A percentile compares a stretch with the other conserved stretches of the same genome.
These are phyloP conservation scores for Colletotrichum sp. DNA, from an alignment of 2,329 filamentous ascomycete genomes.

Conservation along the genomic window DNA sequence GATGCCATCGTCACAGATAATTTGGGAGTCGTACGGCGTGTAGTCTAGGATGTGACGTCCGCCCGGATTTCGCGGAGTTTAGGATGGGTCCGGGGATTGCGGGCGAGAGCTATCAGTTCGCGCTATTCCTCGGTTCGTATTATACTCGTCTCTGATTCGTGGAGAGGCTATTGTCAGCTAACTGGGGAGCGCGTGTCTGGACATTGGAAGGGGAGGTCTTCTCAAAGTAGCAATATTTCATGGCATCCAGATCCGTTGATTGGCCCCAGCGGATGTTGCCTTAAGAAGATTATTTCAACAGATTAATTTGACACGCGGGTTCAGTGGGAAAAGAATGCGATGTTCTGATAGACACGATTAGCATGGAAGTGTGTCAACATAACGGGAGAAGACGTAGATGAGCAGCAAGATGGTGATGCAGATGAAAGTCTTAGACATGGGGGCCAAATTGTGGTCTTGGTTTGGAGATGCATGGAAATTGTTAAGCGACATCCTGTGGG, in stretches of 20 bases:
- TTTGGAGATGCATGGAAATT: neutral
- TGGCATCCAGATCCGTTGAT: neutral
- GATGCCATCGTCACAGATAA: neutral
- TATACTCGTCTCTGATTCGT: neutral
- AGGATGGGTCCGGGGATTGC: neutral
- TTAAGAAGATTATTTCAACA: neutral
- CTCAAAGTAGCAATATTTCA: neutral
- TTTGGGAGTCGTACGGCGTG: neutral
- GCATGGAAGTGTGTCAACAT: neutral
- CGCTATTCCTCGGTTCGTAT: neutral
- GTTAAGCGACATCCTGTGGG: neutral
- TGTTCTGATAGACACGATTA: neutral
- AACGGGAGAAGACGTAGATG: neutral
- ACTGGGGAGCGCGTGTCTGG: neutral
- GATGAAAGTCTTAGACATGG: neutral
- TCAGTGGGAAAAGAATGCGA: rapidly evolving
- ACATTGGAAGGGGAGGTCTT: neutral
- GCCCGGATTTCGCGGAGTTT: neutral
- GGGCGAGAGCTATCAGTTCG: neutral
- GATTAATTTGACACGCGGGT: rapidly evolving
- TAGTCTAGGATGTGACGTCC: rapidly evolving
- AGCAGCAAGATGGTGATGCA: neutral
- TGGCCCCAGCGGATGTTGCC: neutral
- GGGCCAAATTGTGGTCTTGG: neutral
- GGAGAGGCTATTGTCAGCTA: neutral